Percentiles rank a stretch among this genome's conserved stretches.
Conservation (phyloP, 352 stramenopile species). For the Globisporangium canariense region DNA sequence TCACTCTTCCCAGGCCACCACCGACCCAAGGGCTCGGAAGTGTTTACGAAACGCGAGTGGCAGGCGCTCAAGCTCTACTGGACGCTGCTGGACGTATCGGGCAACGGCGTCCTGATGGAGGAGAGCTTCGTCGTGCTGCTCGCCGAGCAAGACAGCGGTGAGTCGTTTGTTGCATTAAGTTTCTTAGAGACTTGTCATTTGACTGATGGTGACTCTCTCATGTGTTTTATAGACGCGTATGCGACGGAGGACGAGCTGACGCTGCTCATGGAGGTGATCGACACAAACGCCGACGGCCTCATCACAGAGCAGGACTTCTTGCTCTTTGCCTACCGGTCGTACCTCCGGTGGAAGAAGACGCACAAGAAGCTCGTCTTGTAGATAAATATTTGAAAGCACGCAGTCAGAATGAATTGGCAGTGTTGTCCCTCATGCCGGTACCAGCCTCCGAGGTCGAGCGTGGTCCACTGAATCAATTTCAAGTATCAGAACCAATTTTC, state of each 20-base stretch:
- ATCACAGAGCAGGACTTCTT: slow-evolving; percentile 82
- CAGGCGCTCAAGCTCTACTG: slow-evolving; percentile 77
- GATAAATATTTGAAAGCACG: background rate
- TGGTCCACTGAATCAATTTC: background rate
- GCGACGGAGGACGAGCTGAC: slow-evolving; percentile 78
- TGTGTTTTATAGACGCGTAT: slow-evolving; percentile 55
- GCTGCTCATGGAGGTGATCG: slow-evolving; percentile 75
- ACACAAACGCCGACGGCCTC: slow-evolving; percentile 71
- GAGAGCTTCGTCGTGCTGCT: slow-evolving; percentile 81
- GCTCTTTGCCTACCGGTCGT: slow-evolving; percentile 75
- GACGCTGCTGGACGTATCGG: slow-evolving; percentile 61
- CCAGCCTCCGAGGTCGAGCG: background rate
- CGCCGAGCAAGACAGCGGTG: slow-evolving; percentile 77
- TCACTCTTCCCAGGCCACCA: slow-evolving; percentile 3
- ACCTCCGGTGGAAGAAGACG: slow-evolving; percentile 59
- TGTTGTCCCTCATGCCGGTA: background rate
- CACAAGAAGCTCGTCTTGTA: slow-evolving; percentile 11
- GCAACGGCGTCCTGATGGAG: slow-evolving; percentile 67
- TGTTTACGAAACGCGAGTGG: slow-evolving; percentile 75
- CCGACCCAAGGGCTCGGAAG: slow-evolving; percentile 25
- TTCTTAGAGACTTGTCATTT: background rate
- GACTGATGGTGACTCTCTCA: slow-evolving; percentile 10
- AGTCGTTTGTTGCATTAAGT: slow-evolving; percentile 5
- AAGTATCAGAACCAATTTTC: background rate
- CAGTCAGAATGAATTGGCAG: background rate